Percentiles rank a stretch among this genome's conserved stretches.
These are phyloP conservation scores for Monilinia vaccinii-corymbosi DNA, from an alignment of 2,329 filamentous ascomycete species.

Conservation along the genomic window DNA sequence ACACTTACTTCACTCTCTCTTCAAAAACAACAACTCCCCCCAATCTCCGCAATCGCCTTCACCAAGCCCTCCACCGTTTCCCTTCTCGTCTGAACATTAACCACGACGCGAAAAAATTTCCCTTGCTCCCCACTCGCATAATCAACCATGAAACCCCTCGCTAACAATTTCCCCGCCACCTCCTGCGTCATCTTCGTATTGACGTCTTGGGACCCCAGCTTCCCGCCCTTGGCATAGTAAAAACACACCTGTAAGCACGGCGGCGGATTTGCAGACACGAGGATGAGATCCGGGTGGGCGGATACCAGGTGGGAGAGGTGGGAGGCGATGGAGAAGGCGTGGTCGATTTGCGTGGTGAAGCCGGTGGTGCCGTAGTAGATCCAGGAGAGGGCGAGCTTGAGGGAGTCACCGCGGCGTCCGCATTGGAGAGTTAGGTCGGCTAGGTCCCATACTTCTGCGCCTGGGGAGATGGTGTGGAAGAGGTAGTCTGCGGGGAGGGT, in stretches of 20 bases:
- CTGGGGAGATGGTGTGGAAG: constrained; percentile 47
- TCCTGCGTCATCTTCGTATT: constrained; percentile 48
- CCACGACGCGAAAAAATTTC: constrained; percentile 60
- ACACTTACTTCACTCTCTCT: background rate
- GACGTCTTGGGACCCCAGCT: constrained; percentile 33
- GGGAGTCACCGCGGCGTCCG: constrained; percentile 71
- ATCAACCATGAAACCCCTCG: constrained; percentile 58
- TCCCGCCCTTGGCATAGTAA: constrained; percentile 59
- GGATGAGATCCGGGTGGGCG: constrained; percentile 49
- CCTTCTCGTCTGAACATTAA: constrained; percentile 51
- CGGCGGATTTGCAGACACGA: constrained; percentile 68
- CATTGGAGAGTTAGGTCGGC: constrained; percentile 92
- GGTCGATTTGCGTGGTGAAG: constrained; percentile 60
- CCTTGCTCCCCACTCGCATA: constrained; percentile 44
- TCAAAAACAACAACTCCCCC: constrained; percentile 3
- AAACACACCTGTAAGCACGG: constrained; percentile 94
- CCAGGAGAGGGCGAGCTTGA: constrained; percentile 86
- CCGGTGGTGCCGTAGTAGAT: constrained; percentile 76
- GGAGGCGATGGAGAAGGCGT: constrained; percentile 62
- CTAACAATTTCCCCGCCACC: constrained; percentile 45
- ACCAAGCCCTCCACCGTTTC: constrained; percentile 56
- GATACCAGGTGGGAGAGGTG: constrained; percentile 56
- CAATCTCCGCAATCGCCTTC: constrained; percentile 41
- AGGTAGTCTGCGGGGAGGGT: constrained; percentile 81
- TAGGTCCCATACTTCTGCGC: constrained; percentile 68